Base-by-base conservation (phyloP, 306 rosid genomes). In the Pyrus communis region DNA sequence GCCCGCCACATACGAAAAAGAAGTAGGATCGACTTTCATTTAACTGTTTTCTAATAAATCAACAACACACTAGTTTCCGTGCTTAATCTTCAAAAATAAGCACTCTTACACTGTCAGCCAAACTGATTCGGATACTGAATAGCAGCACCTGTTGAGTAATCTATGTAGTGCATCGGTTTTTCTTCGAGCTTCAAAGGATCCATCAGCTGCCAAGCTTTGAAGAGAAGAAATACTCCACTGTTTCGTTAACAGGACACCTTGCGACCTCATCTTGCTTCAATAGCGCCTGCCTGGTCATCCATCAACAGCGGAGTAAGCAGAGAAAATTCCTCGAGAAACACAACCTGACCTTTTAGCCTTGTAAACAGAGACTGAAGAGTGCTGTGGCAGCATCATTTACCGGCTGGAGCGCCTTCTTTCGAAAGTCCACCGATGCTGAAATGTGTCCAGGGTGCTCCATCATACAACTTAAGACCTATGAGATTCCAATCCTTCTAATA, bases 381-480 rank as follows among this genome's bases (percentile, higher is more conserved):
- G 97, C 96, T 45, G 84, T 79, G 2, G 96, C 93, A 25, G 97
- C 96, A 75, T 95, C 96, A 74, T 82, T 92, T 95, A 6, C 97
- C 98, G 0, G 86, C 83, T 7, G 91, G 77, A 57, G 84, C 79
- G 30, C 97, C 97, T 68, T 95, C 96, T 87, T 82, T 88, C 23
- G 89, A 69, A 8, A 90, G 95, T 82, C 81, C 17, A 95, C 95
- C 49, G 87, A 80, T 21, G 93, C 96, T 3, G 93, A 89, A 66
- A 95, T 87, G 58, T 93, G 14, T 11, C 14, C 4, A 28, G 51
- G 19, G 3, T 6, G n/a, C 19, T 51, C 45, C 60, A 70, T 54
- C 40, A 49, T 49, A 19, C 7, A 65, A 19, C 15, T 30, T 14
- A 46, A 14, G 54, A 46, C 54, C 54, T 33, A 17, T 18, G 45